Conservation (phyloP, 192 early-diverging fungal species). For the Mycoemilia scoparia region DNA sequence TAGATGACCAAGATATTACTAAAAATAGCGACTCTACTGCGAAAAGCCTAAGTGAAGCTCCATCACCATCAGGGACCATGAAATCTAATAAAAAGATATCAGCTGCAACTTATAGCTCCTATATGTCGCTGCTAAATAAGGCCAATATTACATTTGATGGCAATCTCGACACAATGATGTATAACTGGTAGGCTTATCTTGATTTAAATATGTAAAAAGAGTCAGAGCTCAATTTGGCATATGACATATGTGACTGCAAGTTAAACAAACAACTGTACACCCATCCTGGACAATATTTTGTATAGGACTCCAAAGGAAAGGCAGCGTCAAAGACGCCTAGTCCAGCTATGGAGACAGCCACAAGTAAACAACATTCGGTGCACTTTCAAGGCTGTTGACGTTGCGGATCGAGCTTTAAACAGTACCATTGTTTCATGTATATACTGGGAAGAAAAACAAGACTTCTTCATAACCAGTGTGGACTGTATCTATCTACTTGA, state of each 20-base stretch:
- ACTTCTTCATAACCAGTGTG: constrained; percentile 62
- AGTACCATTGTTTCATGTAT: constrained; percentile 62
- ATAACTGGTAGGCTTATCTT: constrained; percentile 48
- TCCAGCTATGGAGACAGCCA: constrained; percentile 57
- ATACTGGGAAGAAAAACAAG: constrained; percentile 53
- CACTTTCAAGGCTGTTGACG: constrained; percentile 39
- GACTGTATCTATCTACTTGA: constrained; percentile 63
- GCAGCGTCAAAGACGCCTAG: constrained; percentile 40
- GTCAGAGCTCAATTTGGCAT: too few relatives aligned
- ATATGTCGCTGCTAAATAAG: constrained; percentile 49
- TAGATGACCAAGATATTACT: too few relatives aligned
- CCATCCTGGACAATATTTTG: too few relatives aligned
- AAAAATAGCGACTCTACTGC: too few relatives aligned
- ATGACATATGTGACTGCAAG: too few relatives aligned
- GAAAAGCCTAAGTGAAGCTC: too few relatives aligned
- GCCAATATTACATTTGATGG: constrained; percentile 49
- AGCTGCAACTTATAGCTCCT: constrained; percentile 36
- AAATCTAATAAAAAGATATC: too few relatives aligned
- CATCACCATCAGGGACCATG: too few relatives aligned
- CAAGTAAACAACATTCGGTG: constrained; percentile 45
- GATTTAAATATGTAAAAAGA: too few relatives aligned
- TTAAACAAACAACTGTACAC: too few relatives aligned
- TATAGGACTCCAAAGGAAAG: constrained; percentile 42
- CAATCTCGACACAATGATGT: constrained; percentile 47
- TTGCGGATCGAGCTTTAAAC: constrained; percentile 37